Percentiles rank a stretch among this genome's conserved stretches.
Conservation (phyloP, 139 green algal genomes). For the Tetratostichococcus sp. region DNA sequence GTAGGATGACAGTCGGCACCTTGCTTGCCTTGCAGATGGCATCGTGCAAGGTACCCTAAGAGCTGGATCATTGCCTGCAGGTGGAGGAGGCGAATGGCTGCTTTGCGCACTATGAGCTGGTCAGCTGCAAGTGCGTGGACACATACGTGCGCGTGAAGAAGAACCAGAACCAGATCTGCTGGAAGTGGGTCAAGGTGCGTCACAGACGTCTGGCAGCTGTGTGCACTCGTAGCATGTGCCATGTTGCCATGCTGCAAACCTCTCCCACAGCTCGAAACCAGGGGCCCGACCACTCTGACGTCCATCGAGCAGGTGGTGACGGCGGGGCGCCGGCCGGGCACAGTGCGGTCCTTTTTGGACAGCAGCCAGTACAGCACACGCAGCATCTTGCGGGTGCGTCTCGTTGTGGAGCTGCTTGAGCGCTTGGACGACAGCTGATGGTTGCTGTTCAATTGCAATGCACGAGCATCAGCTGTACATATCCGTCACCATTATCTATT, state of each 20-base stretch:
- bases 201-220: neutral
- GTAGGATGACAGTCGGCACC: too few species aligned
- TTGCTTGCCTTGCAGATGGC: too few species aligned
- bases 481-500: too few species aligned
- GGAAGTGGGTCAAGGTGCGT: constrained; percentile 54
- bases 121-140: constrained; percentile 68
- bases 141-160: constrained; percentile 80
- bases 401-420: too few species aligned
- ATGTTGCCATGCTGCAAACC: too few species aligned
- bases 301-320: constrained; percentile 7
- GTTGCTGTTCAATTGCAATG: too few species aligned
- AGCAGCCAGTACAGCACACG: constrained; percentile 50
- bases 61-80: neutral
- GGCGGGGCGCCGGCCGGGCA: neutral
- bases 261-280: too few species aligned
- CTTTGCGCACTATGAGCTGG: constrained; percentile 52
- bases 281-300: too few species aligned
- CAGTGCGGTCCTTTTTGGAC: constrained; percentile 68
- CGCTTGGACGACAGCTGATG: too few species aligned
- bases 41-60: neutral
- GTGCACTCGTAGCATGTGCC: too few species aligned
- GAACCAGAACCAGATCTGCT: constrained; percentile 84
- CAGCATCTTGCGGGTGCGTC: constrained; percentile 59
- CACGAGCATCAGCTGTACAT: too few species aligned
- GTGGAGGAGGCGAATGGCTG: constrained; percentile 29